Evolutionary conservation across 768 basidiomycete species (phyloP), one percentile per base, ranked within the genome.

Genomic region (Pleurotus platypus): DNA sequence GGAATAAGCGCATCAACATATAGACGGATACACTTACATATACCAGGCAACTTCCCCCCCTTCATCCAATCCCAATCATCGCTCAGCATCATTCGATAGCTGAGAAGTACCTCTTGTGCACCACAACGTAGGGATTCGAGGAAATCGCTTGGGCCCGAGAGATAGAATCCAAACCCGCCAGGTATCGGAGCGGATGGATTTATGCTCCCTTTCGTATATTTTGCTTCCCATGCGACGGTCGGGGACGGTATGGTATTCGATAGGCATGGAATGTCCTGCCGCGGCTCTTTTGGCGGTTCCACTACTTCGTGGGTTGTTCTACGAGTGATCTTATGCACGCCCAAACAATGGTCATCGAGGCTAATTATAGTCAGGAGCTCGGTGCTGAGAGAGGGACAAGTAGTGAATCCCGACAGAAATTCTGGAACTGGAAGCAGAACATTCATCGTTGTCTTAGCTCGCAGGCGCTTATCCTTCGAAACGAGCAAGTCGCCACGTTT

Each of bases 31-130:
- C 13, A 75, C 87, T 63, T 60, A 84, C 85, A 87, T 13, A 87
- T 69, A 9, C 89, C 89, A 30, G 89, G 88, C 13, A 90, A 72
- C 64, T 92, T 92, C 1, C 89, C 89, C 26, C 89, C 89, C 62
- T 84, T 85, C n/a, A 72, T 76, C 78, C 83, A 90, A 38, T 82
- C 78, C 79, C 85, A 90, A 1, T 74, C 84, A 0, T 72, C 65
- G 57, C 84, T 69, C 48, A 90, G 78, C 78, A 84, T 83, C 66
- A 89, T 77, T 2, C 83, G 78, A 64, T 90, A 92, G 58, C 83
- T 78, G 64, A 88, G 73, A 0, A 84, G 60, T 2, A 81, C 83
- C 57, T 91, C 85, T 15, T 67, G 76, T 12, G 82, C 82, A 0
- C 69, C 71, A 11, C 58, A 63, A 15, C 67, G 65, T 47, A 85